Evolutionary conservation across 2,329 filamentous ascomycete species (phyloP).

Genomic region (Claviceps paspali): DNA sequence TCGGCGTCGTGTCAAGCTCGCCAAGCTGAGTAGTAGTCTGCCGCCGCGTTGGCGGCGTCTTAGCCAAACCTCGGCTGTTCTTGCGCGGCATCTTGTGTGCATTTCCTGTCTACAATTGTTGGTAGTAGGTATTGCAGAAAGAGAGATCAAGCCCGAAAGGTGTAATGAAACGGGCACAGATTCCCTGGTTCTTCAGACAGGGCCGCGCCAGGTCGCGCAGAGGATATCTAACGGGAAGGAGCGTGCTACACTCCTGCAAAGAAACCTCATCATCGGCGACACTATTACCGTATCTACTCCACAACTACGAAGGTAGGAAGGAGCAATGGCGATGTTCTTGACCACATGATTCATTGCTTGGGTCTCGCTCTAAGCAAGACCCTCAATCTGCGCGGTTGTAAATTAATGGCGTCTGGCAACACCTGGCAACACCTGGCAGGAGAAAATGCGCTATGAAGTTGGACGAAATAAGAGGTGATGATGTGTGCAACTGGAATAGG

Average conservation of each 20-base stretch:
- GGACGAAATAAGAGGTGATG: too few species aligned
- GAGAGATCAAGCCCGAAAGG: background rate
- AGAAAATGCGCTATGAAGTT: too few species aligned
- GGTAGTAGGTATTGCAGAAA: background rate
- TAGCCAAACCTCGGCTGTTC: background rate
- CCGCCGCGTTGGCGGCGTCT: conserved; percentile 4
- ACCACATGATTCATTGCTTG: background rate
- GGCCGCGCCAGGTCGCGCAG: background rate
- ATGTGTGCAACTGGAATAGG: too few species aligned
- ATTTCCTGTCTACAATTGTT: background rate
- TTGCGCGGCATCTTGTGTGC: background rate
- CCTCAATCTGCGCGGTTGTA: too few species aligned
- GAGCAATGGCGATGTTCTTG: background rate
- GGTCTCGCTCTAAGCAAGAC: too few species aligned
- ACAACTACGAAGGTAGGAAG: background rate
- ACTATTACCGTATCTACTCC: background rate
- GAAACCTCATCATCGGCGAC: background rate
- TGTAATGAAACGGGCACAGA: background rate
- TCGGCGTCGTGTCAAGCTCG: conserved; percentile 20
- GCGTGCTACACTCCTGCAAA: background rate
- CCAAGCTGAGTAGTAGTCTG: conserved; percentile 11
- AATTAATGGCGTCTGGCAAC: too few species aligned
- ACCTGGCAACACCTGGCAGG: too few species aligned
- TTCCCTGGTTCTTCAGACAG: background rate
- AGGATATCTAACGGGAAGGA: background rate